A percentile compares a stretch with the other conserved stretches of the same genome.
Evolutionary conservation across 805 yeast genomes (phyloP).

Genomic region (Saccharomycopsis microspora): DNA sequence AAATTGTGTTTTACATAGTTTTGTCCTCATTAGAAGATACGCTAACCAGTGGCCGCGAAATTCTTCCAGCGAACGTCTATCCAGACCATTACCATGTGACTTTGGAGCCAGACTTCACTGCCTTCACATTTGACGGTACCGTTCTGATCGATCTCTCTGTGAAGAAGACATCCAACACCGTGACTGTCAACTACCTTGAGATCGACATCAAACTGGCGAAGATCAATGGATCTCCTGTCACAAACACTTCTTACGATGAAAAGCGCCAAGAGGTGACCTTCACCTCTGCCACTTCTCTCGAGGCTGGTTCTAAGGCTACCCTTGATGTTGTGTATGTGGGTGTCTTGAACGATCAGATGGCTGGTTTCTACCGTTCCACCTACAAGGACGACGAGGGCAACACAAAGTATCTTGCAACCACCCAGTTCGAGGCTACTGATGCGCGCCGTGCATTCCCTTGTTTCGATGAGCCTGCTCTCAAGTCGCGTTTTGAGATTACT

Average conservation of each 20-base stretch:
- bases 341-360: slow-evolving; percentile 64
- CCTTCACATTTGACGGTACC: slow-evolving; percentile 48
- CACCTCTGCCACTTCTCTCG: slow-evolving; percentile 35
- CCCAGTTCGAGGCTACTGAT: slow-evolving; percentile 82
- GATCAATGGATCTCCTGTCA: slow-evolving; percentile 27
- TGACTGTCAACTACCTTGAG: slow-evolving; percentile 54
- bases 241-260: slow-evolving; percentile 32
- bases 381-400: slow-evolving; percentile 46
- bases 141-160: slow-evolving; percentile 44
- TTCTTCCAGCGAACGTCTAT: slow-evolving; percentile 50
- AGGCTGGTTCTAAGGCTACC: slow-evolving; percentile 29
- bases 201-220: slow-evolving; percentile 45
- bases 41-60: slow-evolving; percentile 20
- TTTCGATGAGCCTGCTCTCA: slow-evolving; percentile 74
- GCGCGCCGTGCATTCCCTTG: slow-evolving; percentile 84
- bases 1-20: no score
- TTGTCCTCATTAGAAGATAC: neutral
- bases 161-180: slow-evolving; percentile 32
- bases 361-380: slow-evolving; percentile 68
- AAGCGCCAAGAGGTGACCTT: slow-evolving; percentile 57
- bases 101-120: slow-evolving; percentile 47
- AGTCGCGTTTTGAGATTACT: slow-evolving; percentile 59
- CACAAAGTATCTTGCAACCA: slow-evolving; percentile 64
- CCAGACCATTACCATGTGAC: slow-evolving; percentile 69
- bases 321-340: slow-evolving; percentile 48